Evolutionary conservation across 257 asterid species (phyloP), one percentile per base, ranked within the genome.

Genomic region (Craterostigma plantagineum): DNA sequence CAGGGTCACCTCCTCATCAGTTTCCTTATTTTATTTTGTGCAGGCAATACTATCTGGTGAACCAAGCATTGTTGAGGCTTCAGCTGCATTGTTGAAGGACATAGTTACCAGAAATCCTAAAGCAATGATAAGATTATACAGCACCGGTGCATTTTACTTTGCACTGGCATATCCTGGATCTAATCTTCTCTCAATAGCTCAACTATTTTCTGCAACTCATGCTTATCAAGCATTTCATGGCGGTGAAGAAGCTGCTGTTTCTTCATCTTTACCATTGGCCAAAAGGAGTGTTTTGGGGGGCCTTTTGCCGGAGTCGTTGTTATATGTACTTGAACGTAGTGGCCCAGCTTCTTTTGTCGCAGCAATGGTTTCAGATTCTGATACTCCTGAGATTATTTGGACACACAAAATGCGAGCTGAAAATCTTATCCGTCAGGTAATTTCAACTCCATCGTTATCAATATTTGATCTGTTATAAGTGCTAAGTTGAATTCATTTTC

Each of bases 351-450:
- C 92, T 59, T 90, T 90, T 77, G 80, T 87, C 38, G 95, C 96
- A 27, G 99, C 99, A 34, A 77, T 90, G 99, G 79, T 90, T 61
- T 83, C 96, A 49, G 99, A 90, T 75, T 90, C 99, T 46, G 99
- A 90, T 68, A 83, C 99, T 65, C 99, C 99, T 62, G 99, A 90
- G 72, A 90, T 90, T 53, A 90, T 90, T 59, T 90, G 99, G 99
- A 90, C 99, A 1, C 96, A 90, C 71, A 90, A 90, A 57, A 90
- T 90, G 95, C 66, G 99, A 59, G 95, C 94, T 51, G 96, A 79
- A 60, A 79, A 90, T 75, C 62, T 90, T 36, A 83, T 90, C 54
- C 58, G 87, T 49, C 99, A 90, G 94, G 99, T 90, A 60, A 33
- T 45, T 49, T 43, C 54, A 46, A 41, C 36, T 47, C 50, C 46